Conservation (phyloP, 2,329 filamentous ascomycete species). For the Aspergillus neoniger region DNA sequence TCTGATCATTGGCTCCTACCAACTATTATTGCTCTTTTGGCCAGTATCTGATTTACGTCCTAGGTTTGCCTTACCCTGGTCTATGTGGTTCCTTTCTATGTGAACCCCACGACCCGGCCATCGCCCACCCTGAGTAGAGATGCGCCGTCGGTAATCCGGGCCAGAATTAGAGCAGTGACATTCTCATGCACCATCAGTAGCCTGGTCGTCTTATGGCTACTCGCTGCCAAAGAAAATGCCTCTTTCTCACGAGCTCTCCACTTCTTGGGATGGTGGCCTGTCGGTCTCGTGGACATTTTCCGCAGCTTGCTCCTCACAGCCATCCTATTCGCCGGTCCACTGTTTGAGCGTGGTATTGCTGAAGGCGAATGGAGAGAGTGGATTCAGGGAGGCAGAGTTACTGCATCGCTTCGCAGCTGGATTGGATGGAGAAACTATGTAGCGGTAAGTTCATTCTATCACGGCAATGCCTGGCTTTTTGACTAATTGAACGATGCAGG, state of each 20-base stretch:
- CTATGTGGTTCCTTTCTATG: conserved; percentile 91
- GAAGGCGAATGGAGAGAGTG: conserved; percentile 70
- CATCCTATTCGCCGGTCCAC: conserved; percentile 77
- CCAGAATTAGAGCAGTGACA: conserved; percentile 77
- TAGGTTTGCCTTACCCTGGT: conserved; percentile 79
- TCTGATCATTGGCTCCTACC: conserved; percentile 12
- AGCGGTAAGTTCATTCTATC: conserved; percentile 60
- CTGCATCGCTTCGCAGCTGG: conserved; percentile 69
- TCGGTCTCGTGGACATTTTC: conserved; percentile 64
- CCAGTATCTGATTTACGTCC: conserved; percentile 6
- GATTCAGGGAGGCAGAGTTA: conserved; percentile 58
- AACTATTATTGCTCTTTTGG: neutral
- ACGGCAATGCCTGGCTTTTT: conserved; percentile 14
- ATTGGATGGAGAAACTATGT: conserved; percentile 84
- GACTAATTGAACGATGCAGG: conserved; percentile 50
- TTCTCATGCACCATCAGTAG: conserved; percentile 72
- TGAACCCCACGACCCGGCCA: conserved; percentile 75
- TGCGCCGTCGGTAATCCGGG: conserved; percentile 84
- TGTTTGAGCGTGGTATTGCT: conserved; percentile 77
- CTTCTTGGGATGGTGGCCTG: conserved; percentile 78
- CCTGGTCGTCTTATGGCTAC: conserved; percentile 65
- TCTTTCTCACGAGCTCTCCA: conserved; percentile 61
- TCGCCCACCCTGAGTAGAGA: conserved; percentile 79
- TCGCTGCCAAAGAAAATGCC: conserved; percentile 57
- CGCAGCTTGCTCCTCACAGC: conserved; percentile 70